Base-by-base conservation (phyloP, 257 asterid genomes). In the Penstemon newberryi region DNA sequence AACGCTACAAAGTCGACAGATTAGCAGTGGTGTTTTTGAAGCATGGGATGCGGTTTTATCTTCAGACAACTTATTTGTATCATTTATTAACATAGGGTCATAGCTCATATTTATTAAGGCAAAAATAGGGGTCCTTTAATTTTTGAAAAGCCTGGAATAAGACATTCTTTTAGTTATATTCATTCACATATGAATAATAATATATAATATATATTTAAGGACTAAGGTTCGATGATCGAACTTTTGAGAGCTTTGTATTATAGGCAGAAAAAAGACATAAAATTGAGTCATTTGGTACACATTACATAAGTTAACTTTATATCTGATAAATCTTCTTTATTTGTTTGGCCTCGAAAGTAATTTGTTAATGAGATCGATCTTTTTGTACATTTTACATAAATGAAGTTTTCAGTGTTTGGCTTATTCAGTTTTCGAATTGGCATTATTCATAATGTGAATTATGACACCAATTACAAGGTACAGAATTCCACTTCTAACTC, bases 1-100 rank as follows among this genome's bases (percentile, higher is more conserved):
- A 87, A 87, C 78, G 86, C 89, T 47, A 68, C 86, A 39, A 90
- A 77, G 74, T 77, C 78, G 4, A 70, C 81, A 37, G 87, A 91
- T 50, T 83, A 82, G 75, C 18, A 9, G 71, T 19, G 42, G 50
- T 67, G 59, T 44, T 40, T 43, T 41, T 12, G 52, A 62, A 64
- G 73, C 73, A 70, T 6, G 65, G 33, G 4, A 41, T 3, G 12
- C 41, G 37, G 6, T 62, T 18, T 64, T 39, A 55, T 50, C 60
- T 37, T 6, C 47, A 41, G 63, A 37, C 65, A 2, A 2, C 61
- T 25, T 19, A 59, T 46, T 18, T 42, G 64, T 63, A 43, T 38
- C 10, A 50, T 69, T 65, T 67, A 15, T 49, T 61, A 46, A 51
- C 72, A 42, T 56, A 66, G 70, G 60, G 10, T 15, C 49, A 51